Conservation (phyloP, 2,329 filamentous ascomycete species). For the Aureobasidium sp. region DNA sequence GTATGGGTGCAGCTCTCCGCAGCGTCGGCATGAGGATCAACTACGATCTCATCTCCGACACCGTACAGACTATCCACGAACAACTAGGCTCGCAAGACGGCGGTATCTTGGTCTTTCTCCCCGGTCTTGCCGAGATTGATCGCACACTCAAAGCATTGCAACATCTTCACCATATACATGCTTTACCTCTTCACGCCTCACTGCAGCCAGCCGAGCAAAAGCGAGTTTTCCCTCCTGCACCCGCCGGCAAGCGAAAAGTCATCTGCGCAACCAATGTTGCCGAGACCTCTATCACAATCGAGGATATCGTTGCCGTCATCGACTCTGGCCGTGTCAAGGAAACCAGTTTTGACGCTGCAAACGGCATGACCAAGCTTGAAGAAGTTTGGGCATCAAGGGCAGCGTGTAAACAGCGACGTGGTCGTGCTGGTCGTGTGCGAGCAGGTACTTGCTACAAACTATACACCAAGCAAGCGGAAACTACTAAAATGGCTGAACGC, state of each 20-base stretch:
- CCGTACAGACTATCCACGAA: slow-evolving; percentile 71
- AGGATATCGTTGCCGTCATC: slow-evolving; percentile 92
- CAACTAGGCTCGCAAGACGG: slow-evolving; percentile 67
- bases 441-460: slow-evolving; percentile 92
- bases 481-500: slow-evolving; percentile 70
- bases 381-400: slow-evolving; percentile 93
- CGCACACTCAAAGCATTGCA: slow-evolving; percentile 63
- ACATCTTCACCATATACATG: slow-evolving; percentile 59
- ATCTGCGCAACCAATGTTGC: slow-evolving; percentile 95
- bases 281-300: slow-evolving; percentile 96
- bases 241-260: slow-evolving; percentile 76
- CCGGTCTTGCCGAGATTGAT: slow-evolving; percentile 86
- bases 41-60: slow-evolving; percentile 75
- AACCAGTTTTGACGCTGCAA: slow-evolving; percentile 83
- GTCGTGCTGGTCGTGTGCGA: slow-evolving; percentile 86
- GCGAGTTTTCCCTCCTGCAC: slow-evolving; percentile 70
- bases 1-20: slow-evolving; percentile 34
- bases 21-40: slow-evolving; percentile 70
- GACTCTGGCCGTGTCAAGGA: slow-evolving; percentile 95
- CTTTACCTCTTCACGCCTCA: slow-evolving; percentile 84
- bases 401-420: slow-evolving; percentile 87
- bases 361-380: slow-evolving; percentile 87
- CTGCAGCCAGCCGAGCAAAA: slow-evolving; percentile 82
- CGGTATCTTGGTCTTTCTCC: slow-evolving; percentile 90
- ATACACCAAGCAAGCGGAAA: slow-evolving; percentile 77